Evolutionary conservation across 75 land plant genomes (phyloP), one percentile per base, ranked within the genome.

Genomic region (Ceratopteris richardii): DNA sequence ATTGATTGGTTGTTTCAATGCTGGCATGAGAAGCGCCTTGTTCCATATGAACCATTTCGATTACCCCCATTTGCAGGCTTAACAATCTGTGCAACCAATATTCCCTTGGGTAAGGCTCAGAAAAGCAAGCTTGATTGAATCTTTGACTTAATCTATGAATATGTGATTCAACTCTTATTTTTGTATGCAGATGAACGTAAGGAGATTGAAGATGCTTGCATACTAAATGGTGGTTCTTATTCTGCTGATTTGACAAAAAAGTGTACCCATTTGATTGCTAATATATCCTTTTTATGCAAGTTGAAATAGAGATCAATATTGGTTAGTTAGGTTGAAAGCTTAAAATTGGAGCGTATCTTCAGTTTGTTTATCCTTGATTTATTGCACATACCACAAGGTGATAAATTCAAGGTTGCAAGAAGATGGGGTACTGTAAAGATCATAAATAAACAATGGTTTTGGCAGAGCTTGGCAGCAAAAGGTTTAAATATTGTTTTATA

Each of bases 201-300:
- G 62, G 64, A 75, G 44, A 83, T 94, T 44, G 83, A 76, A 47
- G 73, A 69, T 22, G 65, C 76, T 55, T 69, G 79, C 13, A 26
- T 65, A 11, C 67, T 75, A 57, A 71, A 82, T 82, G 99, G 99
- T 39, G 99, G 87, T 0, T 57, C 62, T 22, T 95, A 90, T 71
- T 84, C 85, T 55, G 79, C 92, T 52, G 86, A 86, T 31, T 76
- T 95, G 24, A 86, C 85, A 37, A 86, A 67, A 64, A 77, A 71
- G 20, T 90, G 99, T 73, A 83, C 99, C 31, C 99, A 95, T 84
- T 66, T 95, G 61, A 66, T 95, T 62, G 85, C 79, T 57, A 71
- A 77, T 51, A 84, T 91, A 91, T 91, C 97, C 97, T 87, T 73
- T 64, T 26, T 39, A 21, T 40, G 42, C 42, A 40, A n/a, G n/a